phyloP scores from a whole-genome alignment of 805 yeast species.

The Sugiyamaella americana region DNA sequence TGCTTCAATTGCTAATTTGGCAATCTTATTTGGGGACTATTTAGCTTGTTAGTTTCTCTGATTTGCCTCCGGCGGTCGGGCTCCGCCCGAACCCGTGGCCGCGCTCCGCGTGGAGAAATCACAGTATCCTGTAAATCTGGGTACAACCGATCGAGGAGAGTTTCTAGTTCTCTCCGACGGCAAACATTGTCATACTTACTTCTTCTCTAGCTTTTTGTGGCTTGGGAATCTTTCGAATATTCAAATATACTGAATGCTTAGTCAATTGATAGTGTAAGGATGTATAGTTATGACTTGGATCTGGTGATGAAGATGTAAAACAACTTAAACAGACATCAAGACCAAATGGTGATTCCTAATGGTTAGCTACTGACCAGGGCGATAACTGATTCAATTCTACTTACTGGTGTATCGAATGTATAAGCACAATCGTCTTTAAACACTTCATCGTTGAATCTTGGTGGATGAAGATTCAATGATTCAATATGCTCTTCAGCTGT shows the following conservation, averaged over 20 bases:
- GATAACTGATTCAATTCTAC: too few relatives aligned
- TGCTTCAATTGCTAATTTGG: slow-evolving; percentile 63
- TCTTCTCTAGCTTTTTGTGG: slow-evolving; percentile 25
- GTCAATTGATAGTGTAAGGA: slow-evolving; percentile 46
- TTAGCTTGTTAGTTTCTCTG: slow-evolving; percentile 25
- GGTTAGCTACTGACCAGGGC: too few relatives aligned
- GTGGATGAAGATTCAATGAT: slow-evolving; percentile 17
- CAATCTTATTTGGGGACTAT: slow-evolving; percentile 42
- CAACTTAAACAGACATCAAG: slow-evolving; percentile 72
- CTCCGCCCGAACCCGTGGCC: too few relatives aligned
- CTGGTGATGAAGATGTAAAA: slow-evolving; percentile 46
- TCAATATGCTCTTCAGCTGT: slow-evolving; percentile 5
- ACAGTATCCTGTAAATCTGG: too few relatives aligned
- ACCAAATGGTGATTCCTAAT: slow-evolving; percentile 43
- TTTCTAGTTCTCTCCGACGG: too few relatives aligned
- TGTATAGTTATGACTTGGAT: slow-evolving; percentile 62
- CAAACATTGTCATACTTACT: not conserved
- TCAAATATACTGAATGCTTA: slow-evolving; percentile 54
- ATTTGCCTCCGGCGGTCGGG: too few relatives aligned
- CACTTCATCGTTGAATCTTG: slow-evolving; percentile 34
- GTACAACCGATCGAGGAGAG: too few relatives aligned
- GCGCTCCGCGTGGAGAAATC: too few relatives aligned
- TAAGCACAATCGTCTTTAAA: slow-evolving; percentile 88
- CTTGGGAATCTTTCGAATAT: slow-evolving; percentile 48
- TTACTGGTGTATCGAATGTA: slow-evolving; percentile 63